Evolutionary conservation across 805 yeast genomes (phyloP).

Genomic region (Candida sphagnicola): DNA sequence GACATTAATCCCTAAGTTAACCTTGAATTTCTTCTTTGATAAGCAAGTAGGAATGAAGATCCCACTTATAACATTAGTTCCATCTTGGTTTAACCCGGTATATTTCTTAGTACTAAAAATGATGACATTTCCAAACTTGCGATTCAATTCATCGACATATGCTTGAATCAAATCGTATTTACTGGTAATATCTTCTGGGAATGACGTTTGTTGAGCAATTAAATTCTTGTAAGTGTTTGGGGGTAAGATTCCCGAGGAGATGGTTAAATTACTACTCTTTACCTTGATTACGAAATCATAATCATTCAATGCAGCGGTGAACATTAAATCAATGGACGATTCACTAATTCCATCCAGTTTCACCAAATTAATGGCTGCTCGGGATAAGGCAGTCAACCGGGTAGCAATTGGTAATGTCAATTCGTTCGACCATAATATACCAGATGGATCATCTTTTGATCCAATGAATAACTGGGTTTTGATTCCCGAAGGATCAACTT

Average conservation of each 20-base stretch:
- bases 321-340: slow-evolving; percentile 49
- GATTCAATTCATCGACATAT: slow-evolving; percentile 56
- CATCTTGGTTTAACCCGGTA: slow-evolving; percentile 50
- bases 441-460: slow-evolving; percentile 80
- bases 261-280: slow-evolving; percentile 39
- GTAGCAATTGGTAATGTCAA: slow-evolving; percentile 72
- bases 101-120: slow-evolving; percentile 64
- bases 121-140: slow-evolving; percentile 61
- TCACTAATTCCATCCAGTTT: slow-evolving; percentile 40
- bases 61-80: slow-evolving; percentile 70
- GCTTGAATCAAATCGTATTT: slow-evolving; percentile 60
- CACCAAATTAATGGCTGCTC: slow-evolving; percentile 62
- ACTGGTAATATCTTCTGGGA: slow-evolving; percentile 43
- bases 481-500: slow-evolving; percentile 76
- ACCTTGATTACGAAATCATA: slow-evolving; percentile 76
- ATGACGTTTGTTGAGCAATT: slow-evolving; percentile 36
- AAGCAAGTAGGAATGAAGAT: slow-evolving; percentile 68
- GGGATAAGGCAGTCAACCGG: slow-evolving; percentile 81
- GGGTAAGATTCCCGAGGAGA: slow-evolving; percentile 55
- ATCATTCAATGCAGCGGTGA: slow-evolving; percentile 79
- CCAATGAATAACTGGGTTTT: slow-evolving; percentile 80
- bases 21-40: slow-evolving; percentile 67
- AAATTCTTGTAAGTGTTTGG: slow-evolving; percentile 59
- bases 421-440: slow-evolving; percentile 73
- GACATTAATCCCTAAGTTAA: slow-evolving; percentile 70